Conservation (phyloP, 257 asterid genomes). For the Solanum etuberosum region DNA sequence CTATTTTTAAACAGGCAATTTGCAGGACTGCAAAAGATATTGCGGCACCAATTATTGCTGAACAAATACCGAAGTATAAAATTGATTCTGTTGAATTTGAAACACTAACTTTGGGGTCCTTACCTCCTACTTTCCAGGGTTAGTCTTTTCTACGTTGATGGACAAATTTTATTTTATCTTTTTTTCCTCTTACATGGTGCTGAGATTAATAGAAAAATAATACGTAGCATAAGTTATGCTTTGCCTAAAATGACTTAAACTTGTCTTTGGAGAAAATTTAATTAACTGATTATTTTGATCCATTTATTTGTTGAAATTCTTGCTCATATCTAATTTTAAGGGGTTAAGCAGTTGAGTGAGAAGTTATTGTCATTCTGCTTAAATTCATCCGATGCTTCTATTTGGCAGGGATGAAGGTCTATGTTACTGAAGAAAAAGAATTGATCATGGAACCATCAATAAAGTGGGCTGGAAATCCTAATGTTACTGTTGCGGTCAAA, state of each 20-base stretch:
- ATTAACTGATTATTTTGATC: background rate
- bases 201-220: background rate
- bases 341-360: background rate
- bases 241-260: background rate
- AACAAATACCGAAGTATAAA: constrained; percentile 41
- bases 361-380: background rate
- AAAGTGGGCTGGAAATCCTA: constrained; percentile 98
- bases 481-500: constrained; percentile 56
- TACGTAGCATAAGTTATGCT: background rate
- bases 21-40: constrained; percentile 36
- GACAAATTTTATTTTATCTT: background rate
- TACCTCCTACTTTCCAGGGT: constrained; percentile 53
- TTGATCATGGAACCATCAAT: constrained; percentile 96
- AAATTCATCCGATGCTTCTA: background rate
- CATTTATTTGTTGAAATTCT: background rate
- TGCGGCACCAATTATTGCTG: constrained; percentile 34
- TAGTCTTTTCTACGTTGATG: background rate
- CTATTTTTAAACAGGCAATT: constrained; percentile 23
- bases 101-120: constrained; percentile 30
- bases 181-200: background rate
- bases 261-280: background rate
- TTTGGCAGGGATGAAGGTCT: constrained; percentile 51
- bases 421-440: constrained; percentile 64
- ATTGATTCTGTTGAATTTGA: constrained; percentile 39
- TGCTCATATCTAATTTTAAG: background rate